Conservation (phyloP, 352 stramenopile genomes). For the Halophytophthora batemanensis region DNA sequence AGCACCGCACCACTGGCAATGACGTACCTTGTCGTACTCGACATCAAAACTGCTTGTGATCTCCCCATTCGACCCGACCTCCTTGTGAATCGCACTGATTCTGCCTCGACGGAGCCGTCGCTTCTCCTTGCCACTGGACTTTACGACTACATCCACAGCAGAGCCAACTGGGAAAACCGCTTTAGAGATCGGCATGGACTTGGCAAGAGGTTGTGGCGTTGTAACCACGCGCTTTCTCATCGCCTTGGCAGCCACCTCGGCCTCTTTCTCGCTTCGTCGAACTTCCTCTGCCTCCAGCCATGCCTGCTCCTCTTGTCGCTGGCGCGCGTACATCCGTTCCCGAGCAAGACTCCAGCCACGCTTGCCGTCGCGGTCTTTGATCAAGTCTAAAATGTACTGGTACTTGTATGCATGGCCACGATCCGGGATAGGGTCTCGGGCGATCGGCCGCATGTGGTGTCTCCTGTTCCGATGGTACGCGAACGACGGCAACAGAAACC, state of each 20-base stretch:
- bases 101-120: slow-evolving; percentile 23
- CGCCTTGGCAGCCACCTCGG: slow-evolving; percentile 20
- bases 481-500: slow-evolving; percentile 52
- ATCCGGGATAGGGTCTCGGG: slow-evolving; percentile 30
- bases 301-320: slow-evolving; percentile 16
- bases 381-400: slow-evolving; percentile 63
- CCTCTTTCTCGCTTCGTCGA: slow-evolving; percentile 14
- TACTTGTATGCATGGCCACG: slow-evolving; percentile 69
- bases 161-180: slow-evolving; percentile 43
- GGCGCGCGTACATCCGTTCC: slow-evolving; percentile 26
- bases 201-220: slow-evolving; percentile 8
- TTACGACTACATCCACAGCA: slow-evolving; percentile 28
- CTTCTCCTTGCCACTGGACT: slow-evolving; percentile 15
- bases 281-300: slow-evolving; percentile 16
- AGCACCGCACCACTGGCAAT: too few species aligned
- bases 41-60: slow-evolving; percentile 38
- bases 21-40: slow-evolving; percentile 35
- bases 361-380: slow-evolving; percentile 57
- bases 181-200: slow-evolving; percentile 26
- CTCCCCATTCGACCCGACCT: slow-evolving; percentile 9
- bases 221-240: slow-evolving; percentile 15
- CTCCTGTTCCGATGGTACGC: slow-evolving; percentile 36
- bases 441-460: slow-evolving; percentile 51
- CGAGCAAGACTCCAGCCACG: slow-evolving; percentile 56
- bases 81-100: slow-evolving; percentile 30